These are phyloP conservation scores for Trichoderma sp. DNA, from an alignment of 2,329 filamentous ascomycete species.

Conservation along the genomic window DNA sequence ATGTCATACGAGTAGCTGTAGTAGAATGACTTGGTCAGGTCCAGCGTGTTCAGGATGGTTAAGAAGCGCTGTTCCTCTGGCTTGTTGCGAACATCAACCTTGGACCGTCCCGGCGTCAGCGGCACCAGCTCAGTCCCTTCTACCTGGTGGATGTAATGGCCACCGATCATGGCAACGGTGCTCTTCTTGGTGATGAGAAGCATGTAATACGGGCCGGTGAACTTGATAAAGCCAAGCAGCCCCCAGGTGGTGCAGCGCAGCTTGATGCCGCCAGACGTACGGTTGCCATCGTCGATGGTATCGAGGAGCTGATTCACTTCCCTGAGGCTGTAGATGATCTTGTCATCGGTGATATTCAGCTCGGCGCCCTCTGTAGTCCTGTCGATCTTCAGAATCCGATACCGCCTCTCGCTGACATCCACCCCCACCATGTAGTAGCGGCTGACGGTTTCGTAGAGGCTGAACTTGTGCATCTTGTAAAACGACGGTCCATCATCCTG, in stretches of 20 bases:
- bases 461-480: constrained; percentile 89
- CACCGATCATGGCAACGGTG: constrained; percentile 92
- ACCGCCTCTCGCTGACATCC: constrained; percentile 83
- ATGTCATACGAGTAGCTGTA: constrained; percentile 99
- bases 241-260: constrained; percentile 91
- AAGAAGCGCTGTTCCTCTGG: constrained; percentile 83
- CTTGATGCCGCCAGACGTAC: constrained; percentile 82
- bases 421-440: constrained; percentile 93
- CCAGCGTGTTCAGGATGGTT: constrained; percentile 83
- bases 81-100: constrained; percentile 72
- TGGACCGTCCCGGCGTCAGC: constrained; percentile 72
- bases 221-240: constrained; percentile 88
- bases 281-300: constrained; percentile 93
- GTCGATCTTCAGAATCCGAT: constrained; percentile 92
- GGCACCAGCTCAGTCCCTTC: constrained; percentile 91
- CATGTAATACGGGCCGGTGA: constrained; percentile 97
- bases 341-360: constrained; percentile 85
- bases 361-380: constrained; percentile 74
- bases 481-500: constrained; percentile 32
- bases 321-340: constrained; percentile 86
- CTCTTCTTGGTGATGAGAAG: constrained; percentile 92
- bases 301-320: constrained; percentile 93
- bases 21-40: constrained; percentile 89
- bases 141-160: constrained; percentile 93
- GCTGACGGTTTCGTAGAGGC: constrained; percentile 91